Evolutionary conservation across 179 eudicot genomes (phyloP).

Genomic region (Spinacia oleracea): DNA sequence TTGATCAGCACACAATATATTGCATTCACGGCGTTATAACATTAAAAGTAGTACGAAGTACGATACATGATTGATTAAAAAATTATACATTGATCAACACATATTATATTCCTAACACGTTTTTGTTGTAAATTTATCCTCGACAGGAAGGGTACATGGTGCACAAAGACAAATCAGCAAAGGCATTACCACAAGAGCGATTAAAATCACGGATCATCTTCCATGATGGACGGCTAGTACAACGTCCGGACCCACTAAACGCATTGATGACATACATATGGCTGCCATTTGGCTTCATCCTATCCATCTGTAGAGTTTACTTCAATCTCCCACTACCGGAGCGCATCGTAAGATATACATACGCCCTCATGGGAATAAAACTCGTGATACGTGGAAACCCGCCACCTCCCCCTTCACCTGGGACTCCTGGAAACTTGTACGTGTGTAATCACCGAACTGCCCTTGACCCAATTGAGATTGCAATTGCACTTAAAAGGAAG

Average conservation of each 20-base stretch:
- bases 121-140: not conserved
- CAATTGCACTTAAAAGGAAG: constrained; percentile 75
- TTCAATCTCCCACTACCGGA: constrained; percentile 87
- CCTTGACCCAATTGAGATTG: constrained; percentile 81
- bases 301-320: constrained; percentile 77
- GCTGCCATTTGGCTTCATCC: constrained; percentile 84
- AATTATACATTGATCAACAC: too few relatives aligned
- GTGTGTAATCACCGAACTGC: constrained; percentile 93
- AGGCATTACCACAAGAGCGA: constrained; percentile 53
- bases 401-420: constrained; percentile 78
- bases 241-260: constrained; percentile 79
- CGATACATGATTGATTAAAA: too few relatives aligned
- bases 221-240: constrained; percentile 93
- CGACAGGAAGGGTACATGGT: constrained; percentile 95
- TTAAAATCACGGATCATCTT: constrained; percentile 71
- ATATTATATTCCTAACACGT: too few relatives aligned
- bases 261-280: constrained; percentile 71
- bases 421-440: constrained; percentile 80
- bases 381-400: constrained; percentile 60
- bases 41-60: too few relatives aligned
- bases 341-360: constrained; percentile 66
- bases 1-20: too few relatives aligned
- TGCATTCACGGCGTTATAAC: too few relatives aligned
- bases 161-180: constrained; percentile 57
- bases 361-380: constrained; percentile 68